A percentile compares a stretch with the other conserved stretches of the same genome.
These are phyloP conservation scores for Sorghum bicolor DNA, from an alignment of 176 grass and related monocot species.

Conservation along the genomic window DNA sequence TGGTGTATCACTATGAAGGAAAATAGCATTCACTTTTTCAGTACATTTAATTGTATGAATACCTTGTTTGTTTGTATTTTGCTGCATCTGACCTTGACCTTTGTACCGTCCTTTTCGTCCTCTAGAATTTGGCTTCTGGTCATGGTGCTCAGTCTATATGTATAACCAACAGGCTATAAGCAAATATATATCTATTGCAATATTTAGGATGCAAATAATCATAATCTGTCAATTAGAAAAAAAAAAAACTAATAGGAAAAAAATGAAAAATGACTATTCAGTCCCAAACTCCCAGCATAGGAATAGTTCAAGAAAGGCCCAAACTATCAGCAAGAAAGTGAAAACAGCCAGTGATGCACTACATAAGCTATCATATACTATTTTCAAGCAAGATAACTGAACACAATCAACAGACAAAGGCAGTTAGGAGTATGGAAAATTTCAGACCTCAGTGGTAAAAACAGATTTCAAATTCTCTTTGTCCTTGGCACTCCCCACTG, in stretches of 20 bases:
- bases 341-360: not conserved
- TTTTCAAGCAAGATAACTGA: not conserved
- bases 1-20: not conserved
- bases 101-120: slow-evolving; percentile 41
- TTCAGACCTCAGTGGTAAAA: slow-evolving; percentile 28
- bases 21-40: not conserved
- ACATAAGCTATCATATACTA: not conserved
- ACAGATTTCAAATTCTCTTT: slow-evolving; percentile 39
- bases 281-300: not conserved
- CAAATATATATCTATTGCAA: slow-evolving; percentile 4
- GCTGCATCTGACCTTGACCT: slow-evolving; percentile 41
- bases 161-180: slow-evolving; percentile 12
- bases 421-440: not conserved
- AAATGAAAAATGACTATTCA: not conserved
- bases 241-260: not conserved
- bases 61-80: slow-evolving; percentile 54
- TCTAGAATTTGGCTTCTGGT: slow-evolving; percentile 37
- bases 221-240: not conserved
- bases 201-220: not conserved
- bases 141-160: slow-evolving; percentile 42
- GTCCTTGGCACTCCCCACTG: slow-evolving; percentile 12
- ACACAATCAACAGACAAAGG: not conserved
- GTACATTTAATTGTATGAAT: not conserved
- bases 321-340: slow-evolving; percentile 16
- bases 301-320: not conserved